phyloP scores from a whole-genome alignment of 495 filamentous ascomycete genomes.

The Poronia punctata region DNA sequence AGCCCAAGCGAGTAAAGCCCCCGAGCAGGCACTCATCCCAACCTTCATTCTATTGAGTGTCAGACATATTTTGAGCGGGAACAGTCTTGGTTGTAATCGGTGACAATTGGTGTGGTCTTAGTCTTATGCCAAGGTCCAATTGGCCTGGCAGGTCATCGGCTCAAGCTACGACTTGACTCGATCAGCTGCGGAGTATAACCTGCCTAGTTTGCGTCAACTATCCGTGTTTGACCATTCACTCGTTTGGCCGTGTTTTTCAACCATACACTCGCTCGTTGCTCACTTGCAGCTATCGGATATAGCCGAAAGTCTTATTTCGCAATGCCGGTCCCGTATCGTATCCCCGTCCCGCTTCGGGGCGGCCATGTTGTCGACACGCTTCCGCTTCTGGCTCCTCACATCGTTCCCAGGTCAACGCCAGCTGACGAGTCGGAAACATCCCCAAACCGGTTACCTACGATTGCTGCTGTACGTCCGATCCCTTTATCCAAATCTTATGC shows the following conservation, averaged over 20 bases:
- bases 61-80: no score
- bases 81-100: not conserved
- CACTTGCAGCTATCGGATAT: no score
- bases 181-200: not conserved
- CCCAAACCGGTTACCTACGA: not conserved
- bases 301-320: no score
- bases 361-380: not conserved
- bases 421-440: no score
- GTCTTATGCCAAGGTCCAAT: conserved; percentile 1
- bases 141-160: not conserved
- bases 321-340: conserved; percentile 10
- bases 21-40: no score
- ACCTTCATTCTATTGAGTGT: no score
- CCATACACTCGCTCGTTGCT: conserved; percentile 4
- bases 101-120: no score
- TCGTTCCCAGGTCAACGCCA: no score
- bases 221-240: not conserved
- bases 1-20: no score
- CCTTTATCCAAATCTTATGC: not conserved
- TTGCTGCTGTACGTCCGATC: conserved; percentile 16
- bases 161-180: no score
- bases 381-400: conserved; percentile 1
- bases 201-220: not conserved
- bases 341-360: conserved; percentile 5
- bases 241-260: not conserved